Base-by-base conservation (phyloP, 495 filamentous ascomycete species). In the Cercophora samala region DNA sequence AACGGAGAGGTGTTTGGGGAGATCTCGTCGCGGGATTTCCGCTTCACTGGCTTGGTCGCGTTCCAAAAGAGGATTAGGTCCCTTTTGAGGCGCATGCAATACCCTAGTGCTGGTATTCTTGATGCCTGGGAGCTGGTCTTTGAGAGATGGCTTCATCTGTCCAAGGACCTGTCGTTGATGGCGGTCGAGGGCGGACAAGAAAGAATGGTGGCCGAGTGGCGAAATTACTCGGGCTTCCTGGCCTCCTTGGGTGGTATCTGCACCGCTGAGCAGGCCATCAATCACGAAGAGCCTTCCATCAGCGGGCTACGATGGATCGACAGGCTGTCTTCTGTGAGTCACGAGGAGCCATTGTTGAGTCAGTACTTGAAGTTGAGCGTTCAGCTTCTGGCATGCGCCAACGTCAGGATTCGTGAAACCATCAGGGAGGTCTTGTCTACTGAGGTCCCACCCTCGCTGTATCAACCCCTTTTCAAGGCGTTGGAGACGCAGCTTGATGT, bases 181-280 rank as follows among this genome's bases (percentile, higher is more conserved):
- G 73, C 78, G 37, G 70, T 73, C 8, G 83, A 85, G 9, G 75
- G 70, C n/a, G 73, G 86, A 6, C 80, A 85, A 17, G 87, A 89
- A 64, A 78, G 75, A 55, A 72, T 77, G 22, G 80, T 88, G 24
- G 81, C 83, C 11, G 87, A 89, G 69, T 89, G 87, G 87, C 81
- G 87, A 32, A 89, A 89, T 68, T 84, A 85, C 64, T 88, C 86
- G 4, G 87, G 87, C 4, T 89, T 89, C 71, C 81, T 89, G 18
- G 87, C 87, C 21, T 88, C 87, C 3, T 77, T 89, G 42, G 87
- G 86, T n/a, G 87, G 87, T 4, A 81, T 84, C 62, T 89, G 87
- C 72, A 87, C 87, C n/a, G 85, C 87, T 4, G 83, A 87, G 64
- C 82, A 85, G 69, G 79, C 81, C 63, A 69, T 78, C 62, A 72